Evolutionary conservation across 257 asterid species (phyloP).

Genomic region (Nicotiana noctiflora): DNA sequence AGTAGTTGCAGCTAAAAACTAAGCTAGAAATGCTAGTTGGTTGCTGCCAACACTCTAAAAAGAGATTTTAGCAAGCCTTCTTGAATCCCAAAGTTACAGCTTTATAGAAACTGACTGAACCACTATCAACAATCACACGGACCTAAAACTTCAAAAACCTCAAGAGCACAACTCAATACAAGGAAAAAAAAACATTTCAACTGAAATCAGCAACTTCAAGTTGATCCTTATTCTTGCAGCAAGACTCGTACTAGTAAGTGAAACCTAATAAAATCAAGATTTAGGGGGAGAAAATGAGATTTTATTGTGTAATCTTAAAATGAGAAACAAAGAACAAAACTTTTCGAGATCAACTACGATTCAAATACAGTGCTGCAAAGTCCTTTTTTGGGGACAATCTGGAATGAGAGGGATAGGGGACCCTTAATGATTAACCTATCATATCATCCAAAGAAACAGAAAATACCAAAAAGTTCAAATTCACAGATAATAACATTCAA

Average conservation of each 20-base stretch:
- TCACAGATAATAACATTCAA: too few species aligned
- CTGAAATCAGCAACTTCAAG: not conserved
- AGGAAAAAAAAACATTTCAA: not conserved
- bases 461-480: too few species aligned
- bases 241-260: too few species aligned
- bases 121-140: not conserved
- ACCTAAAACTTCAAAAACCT: not conserved
- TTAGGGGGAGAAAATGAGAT: not conserved
- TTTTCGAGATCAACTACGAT: not conserved
- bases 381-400: not conserved
- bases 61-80: not conserved
- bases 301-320: not conserved
- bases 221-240: not conserved
- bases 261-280: too few species aligned
- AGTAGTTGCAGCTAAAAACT: not conserved
- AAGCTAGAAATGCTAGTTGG: not conserved
- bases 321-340: not conserved
- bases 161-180: not conserved
- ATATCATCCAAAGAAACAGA: too few species aligned
- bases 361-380: too few species aligned
- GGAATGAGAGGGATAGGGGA: not conserved
- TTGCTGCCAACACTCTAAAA: not conserved
- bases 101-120: not conserved
- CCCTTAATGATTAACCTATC: not conserved
- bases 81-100: not conserved